Conservation (phyloP, 495 filamentous ascomycete species). For the Hapsidospora chrysogenum region DNA sequence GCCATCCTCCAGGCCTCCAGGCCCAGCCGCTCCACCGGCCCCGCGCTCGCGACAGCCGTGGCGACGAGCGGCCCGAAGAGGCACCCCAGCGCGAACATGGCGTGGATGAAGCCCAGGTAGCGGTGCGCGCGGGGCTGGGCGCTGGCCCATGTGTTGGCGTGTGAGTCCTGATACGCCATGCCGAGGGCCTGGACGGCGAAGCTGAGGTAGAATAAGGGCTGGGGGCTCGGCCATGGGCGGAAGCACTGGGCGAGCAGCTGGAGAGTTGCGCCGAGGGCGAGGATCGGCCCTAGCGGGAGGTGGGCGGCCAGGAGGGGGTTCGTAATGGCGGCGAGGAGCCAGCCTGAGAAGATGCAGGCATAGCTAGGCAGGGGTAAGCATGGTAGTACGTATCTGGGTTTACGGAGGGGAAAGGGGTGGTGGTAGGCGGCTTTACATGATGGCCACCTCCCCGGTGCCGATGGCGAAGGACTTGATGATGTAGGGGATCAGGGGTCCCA, state of each 20-base stretch:
- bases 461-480: constrained; percentile 28
- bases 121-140: constrained; percentile 28
- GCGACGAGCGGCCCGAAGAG: constrained; percentile 33
- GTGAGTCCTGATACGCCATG: constrained; percentile 34
- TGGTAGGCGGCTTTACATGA: constrained; percentile 29
- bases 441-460: constrained; percentile 29
- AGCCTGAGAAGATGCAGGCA: too few relatives aligned
- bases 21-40: too few relatives aligned
- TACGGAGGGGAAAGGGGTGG: too few relatives aligned
- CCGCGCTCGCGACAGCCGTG: constrained; percentile 24
- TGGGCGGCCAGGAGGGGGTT: too few relatives aligned
- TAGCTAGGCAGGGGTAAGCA: too few relatives aligned
- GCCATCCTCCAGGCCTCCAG: too few relatives aligned
- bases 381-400: too few relatives aligned
- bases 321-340: too few relatives aligned
- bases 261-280: too few relatives aligned
- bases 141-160: constrained; percentile 33
- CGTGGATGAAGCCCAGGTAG: constrained; percentile 40
- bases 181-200: constrained; percentile 33
- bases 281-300: too few relatives aligned
- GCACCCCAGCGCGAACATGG: constrained; percentile 33
- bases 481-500: constrained; percentile 37
- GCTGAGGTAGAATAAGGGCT: constrained; percentile 25
- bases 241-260: too few relatives aligned
- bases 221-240: constrained; percentile 20